Conservation (phyloP, 192 early-diverging fungal species). For the Globomyces pollinis-pini region DNA sequence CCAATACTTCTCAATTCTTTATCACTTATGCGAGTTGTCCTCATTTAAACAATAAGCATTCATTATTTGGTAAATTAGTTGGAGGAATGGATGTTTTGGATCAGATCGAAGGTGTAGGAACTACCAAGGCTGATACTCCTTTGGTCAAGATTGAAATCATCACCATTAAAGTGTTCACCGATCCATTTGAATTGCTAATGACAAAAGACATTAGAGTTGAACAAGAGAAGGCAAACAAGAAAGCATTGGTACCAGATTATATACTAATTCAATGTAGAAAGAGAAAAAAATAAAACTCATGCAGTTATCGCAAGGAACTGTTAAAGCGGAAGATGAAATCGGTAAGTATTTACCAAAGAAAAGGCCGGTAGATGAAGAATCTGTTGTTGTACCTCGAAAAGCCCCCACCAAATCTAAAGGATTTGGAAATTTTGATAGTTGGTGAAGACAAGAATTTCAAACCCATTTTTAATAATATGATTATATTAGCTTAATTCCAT, state of each 20-base stretch:
- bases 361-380: not conserved
- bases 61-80: conserved; percentile 89
- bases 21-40: conserved; percentile 35
- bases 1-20: conserved; percentile 77
- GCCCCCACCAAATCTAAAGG: conserved; percentile 12
- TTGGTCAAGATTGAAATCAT: conserved; percentile 64
- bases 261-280: not conserved
- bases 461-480: no score
- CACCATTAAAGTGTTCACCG: conserved; percentile 66
- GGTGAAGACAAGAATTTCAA: conserved; percentile 21
- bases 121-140: conserved; percentile 61
- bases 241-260: conserved; percentile 31
- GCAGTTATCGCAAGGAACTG: conserved; percentile 15
- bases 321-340: conserved; percentile 26
- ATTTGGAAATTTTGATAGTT: conserved; percentile 33
- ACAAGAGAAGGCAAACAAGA: conserved; percentile 41
- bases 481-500: no score
- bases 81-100: conserved; percentile 77
- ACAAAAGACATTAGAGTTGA: conserved; percentile 45
- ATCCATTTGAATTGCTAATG: conserved; percentile 73
- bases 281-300: conserved; percentile 8
- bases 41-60: conserved; percentile 71
- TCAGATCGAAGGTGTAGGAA: conserved; percentile 68
- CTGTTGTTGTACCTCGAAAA: not conserved
- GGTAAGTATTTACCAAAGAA: conserved; percentile 57